These are phyloP conservation scores for Eucalyptus erythrocorys DNA, from an alignment of 345 rosid genomes.

Conservation along the genomic window DNA sequence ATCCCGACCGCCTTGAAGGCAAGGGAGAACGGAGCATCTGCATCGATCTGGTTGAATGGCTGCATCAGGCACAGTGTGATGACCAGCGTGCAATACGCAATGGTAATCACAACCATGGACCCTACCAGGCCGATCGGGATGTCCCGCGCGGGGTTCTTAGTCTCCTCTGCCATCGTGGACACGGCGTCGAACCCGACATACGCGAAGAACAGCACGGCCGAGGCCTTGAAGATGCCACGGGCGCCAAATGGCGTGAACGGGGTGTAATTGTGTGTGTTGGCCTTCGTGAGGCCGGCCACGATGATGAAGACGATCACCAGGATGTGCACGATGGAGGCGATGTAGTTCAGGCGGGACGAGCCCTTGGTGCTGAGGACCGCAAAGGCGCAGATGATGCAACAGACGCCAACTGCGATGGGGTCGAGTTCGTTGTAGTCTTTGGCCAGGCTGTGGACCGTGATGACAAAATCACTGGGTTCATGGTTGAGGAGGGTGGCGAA, in stretches of 20 bases:
- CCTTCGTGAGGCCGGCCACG: constrained; percentile 26
- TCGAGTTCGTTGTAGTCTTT: constrained; percentile 18
- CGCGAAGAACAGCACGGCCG: constrained; percentile 36
- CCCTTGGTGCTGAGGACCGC: constrained; percentile 40
- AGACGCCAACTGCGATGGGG: constrained; percentile 19
- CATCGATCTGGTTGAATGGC: constrained; percentile 2
- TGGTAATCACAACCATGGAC: constrained; percentile 11
- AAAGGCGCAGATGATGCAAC: constrained; percentile 14
- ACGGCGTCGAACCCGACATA: constrained; percentile 37
- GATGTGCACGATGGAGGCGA: constrained; percentile 23
- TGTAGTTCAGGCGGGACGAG: constrained; percentile 34
- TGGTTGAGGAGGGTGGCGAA: constrained; percentile 67
- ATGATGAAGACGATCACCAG: constrained; percentile 28
- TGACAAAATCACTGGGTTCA: constrained; percentile 32
- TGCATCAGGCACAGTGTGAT: constrained; percentile 25
- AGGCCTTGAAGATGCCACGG: constrained; percentile 17
- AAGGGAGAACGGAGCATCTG: constrained; percentile 20
- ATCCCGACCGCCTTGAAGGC: constrained; percentile 25
- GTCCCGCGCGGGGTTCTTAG: constrained; percentile 24
- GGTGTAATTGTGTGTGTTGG: constrained; percentile 12
- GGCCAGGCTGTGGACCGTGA: constrained; percentile 17
- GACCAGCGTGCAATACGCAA: constrained; percentile 11
- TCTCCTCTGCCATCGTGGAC: constrained; percentile 40
- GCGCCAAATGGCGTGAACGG: constrained; percentile 11
- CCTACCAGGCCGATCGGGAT: constrained; percentile 34